Percentiles rank a stretch among this genome's conserved stretches.
Evolutionary conservation across 179 eudicot genomes (phyloP).

Genomic region (Carnegiea gigantea): DNA sequence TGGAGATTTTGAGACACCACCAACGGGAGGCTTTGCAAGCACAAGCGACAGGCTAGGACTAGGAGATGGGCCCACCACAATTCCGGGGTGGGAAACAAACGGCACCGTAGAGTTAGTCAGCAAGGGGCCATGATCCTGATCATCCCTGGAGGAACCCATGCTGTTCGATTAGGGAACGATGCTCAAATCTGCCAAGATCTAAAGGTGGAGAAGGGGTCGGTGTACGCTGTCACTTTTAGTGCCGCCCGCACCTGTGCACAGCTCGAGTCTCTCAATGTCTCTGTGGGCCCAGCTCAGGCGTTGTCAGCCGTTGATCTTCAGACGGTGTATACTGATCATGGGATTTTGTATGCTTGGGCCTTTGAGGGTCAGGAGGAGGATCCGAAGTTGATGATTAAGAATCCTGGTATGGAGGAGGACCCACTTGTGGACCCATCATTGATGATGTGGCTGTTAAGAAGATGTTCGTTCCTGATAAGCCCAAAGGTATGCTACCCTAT

Average conservation of each 20-base stretch:
- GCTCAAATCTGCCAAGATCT: constrained; percentile 83
- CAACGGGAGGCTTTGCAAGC: constrained; percentile 70
- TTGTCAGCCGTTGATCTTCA: constrained; percentile 84
- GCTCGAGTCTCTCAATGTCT: constrained; percentile 90
- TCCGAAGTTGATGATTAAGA: constrained; percentile 52
- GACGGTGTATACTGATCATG: constrained; percentile 91
- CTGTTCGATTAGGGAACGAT: constrained; percentile 86
- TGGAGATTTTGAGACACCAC: constrained; percentile 92
- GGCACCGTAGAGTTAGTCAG: constrained; percentile 89
- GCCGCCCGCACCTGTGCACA: constrained; percentile 99
- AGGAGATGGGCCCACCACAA: constrained; percentile 46
- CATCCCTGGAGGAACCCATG: constrained; percentile 74
- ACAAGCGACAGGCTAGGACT: constrained; percentile 31
- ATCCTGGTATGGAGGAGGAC: constrained; percentile 97
- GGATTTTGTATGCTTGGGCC: constrained; percentile 94
- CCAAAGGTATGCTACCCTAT: constrained; percentile 51
- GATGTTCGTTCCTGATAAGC: constrained; percentile 66
- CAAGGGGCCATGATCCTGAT: constrained; percentile 99
- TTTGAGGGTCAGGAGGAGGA: constrained; percentile 63
- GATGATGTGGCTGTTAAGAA: constrained; percentile 92
- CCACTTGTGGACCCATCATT: constrained; percentile 94
- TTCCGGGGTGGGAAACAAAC: constrained; percentile 82
- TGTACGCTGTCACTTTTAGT: constrained; percentile 85
- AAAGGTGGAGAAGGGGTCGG: constrained; percentile 64
- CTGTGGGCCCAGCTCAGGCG: constrained; percentile 50